Base-by-base conservation (phyloP, 306 rosid genomes). In the Quercus gilva region DNA sequence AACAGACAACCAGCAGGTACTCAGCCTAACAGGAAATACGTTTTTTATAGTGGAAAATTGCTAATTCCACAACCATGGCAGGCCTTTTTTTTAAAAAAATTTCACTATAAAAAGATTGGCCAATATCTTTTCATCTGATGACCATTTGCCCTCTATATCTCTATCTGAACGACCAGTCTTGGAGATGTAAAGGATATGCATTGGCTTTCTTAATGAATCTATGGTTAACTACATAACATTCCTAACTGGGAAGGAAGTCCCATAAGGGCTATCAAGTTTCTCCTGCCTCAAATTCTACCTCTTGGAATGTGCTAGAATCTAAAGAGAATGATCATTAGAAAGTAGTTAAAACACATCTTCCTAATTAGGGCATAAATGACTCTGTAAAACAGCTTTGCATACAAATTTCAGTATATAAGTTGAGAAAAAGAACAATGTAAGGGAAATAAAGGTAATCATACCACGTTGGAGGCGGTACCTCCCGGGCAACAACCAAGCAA, bases 381-480 rank as follows among this genome's bases (percentile, higher is more conserved):
- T 49, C 43, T 45, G 33, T 2, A 8, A 76, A 63, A 45, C 64
- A 60, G 33, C 20, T 31, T 23, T 45, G 19, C 55, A 63, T 17
- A 45, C 10, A 31, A 61, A 69, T 26, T 28, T 19, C 43, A 23
- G 52, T 1, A 77, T 11, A 12, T 61, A 60, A 76, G 73, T 23
- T 49, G 51, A 61, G 55, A 13, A 53, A 23, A 67, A 53, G 20
- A 67, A 3, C 60, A 63, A 59, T 10, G 59, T n/a, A 13, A 51
- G 31, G 21, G n/a, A 60, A 6, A 53, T 29, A 74, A 61, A 53
- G 41, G 60, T 49, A 9, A 68, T 11, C 79, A 60, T 86, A 86
- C 89, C 89, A 86, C 89, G 74, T 86, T 86, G 80, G 89, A 86
- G 51, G 89, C 89, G 2, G 89, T 76, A 25, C 89, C 89, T 20